Evolutionary conservation across 345 rosid genomes (phyloP).

Genomic region (Rubroshorea leprosula): DNA sequence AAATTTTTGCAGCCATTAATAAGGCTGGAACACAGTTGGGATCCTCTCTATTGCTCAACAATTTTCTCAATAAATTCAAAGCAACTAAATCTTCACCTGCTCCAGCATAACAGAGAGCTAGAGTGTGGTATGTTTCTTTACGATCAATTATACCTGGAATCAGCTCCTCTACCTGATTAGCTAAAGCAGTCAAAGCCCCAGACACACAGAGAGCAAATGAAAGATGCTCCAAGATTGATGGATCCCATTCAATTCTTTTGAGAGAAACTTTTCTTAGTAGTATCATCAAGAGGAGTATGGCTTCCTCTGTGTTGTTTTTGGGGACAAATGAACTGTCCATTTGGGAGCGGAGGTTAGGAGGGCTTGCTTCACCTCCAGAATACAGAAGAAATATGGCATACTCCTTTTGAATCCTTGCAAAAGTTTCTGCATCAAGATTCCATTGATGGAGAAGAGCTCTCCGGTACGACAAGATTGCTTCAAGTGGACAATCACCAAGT

Average conservation of each 20-base stretch:
- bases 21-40: slow-evolving; percentile 47
- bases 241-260: slow-evolving; percentile 63
- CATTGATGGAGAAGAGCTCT: slow-evolving; percentile 64
- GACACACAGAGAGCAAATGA: slow-evolving; percentile 63
- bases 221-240: slow-evolving; percentile 76
- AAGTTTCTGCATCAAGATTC: slow-evolving; percentile 56
- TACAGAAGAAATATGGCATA: slow-evolving; percentile 74
- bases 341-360: slow-evolving; percentile 65
- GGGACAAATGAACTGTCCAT: slow-evolving; percentile 67
- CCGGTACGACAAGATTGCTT: slow-evolving; percentile 63
- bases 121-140: slow-evolving; percentile 43
- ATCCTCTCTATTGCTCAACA: slow-evolving; percentile 42
- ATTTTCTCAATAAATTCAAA: slow-evolving; percentile 56
- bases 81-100: slow-evolving; percentile 65
- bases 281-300: slow-evolving; percentile 72
- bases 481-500: slow-evolving; percentile 51
- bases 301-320: slow-evolving; percentile 69
- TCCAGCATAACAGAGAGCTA: slow-evolving; percentile 64
- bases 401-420: slow-evolving; percentile 65
- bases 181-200: slow-evolving; percentile 50
- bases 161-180: slow-evolving; percentile 59
- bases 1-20: slow-evolving; percentile 64
- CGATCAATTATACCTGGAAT: slow-evolving; percentile 51
- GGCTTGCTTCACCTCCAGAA: slow-evolving; percentile 74
- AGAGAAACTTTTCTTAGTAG: slow-evolving; percentile 55